phyloP scores from a whole-genome alignment of 768 basidiomycete species.

The Mycena vitilis region DNA sequence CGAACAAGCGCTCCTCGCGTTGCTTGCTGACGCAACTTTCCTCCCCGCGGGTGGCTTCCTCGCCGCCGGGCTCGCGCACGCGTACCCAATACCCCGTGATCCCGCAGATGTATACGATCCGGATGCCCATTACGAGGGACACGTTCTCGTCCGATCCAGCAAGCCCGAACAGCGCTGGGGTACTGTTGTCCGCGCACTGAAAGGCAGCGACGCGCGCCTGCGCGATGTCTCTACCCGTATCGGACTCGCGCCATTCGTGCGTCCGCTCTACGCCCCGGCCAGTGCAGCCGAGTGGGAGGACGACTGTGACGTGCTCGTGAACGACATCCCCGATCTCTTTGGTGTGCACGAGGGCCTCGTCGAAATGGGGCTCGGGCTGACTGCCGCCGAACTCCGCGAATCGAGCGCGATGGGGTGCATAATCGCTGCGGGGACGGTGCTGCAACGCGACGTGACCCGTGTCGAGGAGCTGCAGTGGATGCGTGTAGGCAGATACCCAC shows the following conservation, averaged over 20 bases:
- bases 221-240: neutral
- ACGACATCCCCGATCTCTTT: neutral
- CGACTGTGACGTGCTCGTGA: neutral
- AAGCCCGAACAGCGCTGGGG: neutral
- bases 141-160: neutral
- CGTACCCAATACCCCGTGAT: neutral
- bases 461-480: neutral
- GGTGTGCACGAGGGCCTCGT: neutral
- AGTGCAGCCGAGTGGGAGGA: neutral
- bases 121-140: too few species aligned
- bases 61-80: slow-evolving; percentile 10
- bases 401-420: neutral
- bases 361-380: neutral
- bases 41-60: slow-evolving; percentile 10
- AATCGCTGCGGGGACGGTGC: neutral
- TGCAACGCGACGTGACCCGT: neutral
- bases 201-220: neutral
- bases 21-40: neutral
- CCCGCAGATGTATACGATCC: neutral
- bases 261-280: neutral
- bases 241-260: neutral
- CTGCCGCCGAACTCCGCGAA: neutral
- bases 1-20: neutral
- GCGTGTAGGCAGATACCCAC: neutral
- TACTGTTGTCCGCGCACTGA: neutral